Percentiles rank a stretch among this genome's conserved stretches.
phyloP scores from a whole-genome alignment of 306 rosid genomes.

The Dicorynia guianensis region DNA sequence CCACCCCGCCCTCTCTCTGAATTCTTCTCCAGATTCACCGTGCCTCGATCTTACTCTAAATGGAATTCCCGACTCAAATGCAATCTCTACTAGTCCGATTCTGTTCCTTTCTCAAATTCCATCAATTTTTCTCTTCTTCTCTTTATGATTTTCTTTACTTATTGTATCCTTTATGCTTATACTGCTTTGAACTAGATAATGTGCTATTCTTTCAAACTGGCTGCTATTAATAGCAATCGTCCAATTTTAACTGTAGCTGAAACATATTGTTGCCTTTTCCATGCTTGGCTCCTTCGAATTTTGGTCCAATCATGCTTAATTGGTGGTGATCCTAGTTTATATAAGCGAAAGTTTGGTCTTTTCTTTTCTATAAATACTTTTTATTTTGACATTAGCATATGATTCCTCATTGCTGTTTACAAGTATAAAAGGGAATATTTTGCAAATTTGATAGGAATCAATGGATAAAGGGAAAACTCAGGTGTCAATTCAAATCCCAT shows the following conservation, averaged over 20 bases:
- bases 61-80: slow-evolving; percentile 99
- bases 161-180: no score
- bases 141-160: no score
- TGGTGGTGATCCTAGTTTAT: background rate
- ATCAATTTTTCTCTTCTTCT: no score
- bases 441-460: background rate
- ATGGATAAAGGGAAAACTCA: background rate
- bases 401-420: background rate
- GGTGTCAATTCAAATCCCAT: background rate
- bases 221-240: background rate
- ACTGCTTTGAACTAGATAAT: no score
- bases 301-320: background rate
- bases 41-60: slow-evolving; percentile 81
- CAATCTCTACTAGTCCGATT: slow-evolving; percentile 92
- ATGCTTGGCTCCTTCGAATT: background rate
- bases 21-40: slow-evolving; percentile 91
- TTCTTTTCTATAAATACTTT: background rate
- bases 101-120: background rate
- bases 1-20: slow-evolving; percentile 96
- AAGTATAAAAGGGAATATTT: background rate
- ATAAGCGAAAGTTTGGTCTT: background rate
- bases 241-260: background rate
- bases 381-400: background rate
- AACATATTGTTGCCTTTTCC: background rate
- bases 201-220: background rate